phyloP scores from a whole-genome alignment of 2,329 filamentous ascomycete genomes.

The Fusarium sp. region DNA sequence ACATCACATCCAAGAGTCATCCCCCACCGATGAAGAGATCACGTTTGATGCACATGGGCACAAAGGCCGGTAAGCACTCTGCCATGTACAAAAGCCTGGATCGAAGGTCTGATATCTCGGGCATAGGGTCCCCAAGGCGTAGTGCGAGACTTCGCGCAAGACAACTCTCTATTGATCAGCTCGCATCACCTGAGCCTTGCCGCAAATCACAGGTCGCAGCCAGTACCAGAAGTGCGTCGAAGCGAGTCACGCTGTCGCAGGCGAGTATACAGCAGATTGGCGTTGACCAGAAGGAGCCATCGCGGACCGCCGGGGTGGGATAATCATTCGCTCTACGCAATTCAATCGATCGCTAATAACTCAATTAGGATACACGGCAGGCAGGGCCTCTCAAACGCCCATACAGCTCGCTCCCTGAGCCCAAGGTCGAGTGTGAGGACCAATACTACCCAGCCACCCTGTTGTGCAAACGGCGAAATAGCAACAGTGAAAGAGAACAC shows the following conservation, averaged over 20 bases:
- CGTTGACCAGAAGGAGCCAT: neutral
- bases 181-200: neutral
- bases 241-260: neutral
- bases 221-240: neutral
- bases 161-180: neutral
- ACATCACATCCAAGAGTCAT: neutral
- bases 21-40: neutral
- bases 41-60: neutral
- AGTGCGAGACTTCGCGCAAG: neutral
- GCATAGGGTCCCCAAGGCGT: neutral
- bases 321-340: neutral
- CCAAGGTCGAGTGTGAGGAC: neutral
- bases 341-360: neutral
- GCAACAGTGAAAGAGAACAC: neutral
- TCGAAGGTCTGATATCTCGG: neutral
- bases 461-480: neutral
- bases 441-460: neutral
- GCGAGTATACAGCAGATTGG: neutral
- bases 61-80: neutral
- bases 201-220: neutral
- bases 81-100: neutral
- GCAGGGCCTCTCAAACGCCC: neutral
- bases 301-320: neutral
- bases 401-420: neutral
- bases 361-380: neutral